Conservation (phyloP, 208 protist genomes). For the Acanthamoeba castellanii region DNA sequence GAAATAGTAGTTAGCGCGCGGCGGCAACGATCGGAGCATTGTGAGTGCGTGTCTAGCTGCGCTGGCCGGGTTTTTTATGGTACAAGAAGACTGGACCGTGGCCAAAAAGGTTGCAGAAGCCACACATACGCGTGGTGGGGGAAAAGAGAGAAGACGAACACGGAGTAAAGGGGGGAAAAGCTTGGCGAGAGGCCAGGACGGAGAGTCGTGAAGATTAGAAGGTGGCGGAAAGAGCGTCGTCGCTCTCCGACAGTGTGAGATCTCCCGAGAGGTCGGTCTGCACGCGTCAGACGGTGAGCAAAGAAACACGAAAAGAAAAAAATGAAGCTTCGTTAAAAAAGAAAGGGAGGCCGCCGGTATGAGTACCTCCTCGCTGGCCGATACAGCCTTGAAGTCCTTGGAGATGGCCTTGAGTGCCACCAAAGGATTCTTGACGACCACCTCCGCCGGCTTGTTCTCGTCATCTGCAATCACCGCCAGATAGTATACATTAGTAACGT, state of each 20-base stretch:
- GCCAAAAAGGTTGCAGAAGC: too few relatives aligned
- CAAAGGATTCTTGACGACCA: conserved; percentile 45
- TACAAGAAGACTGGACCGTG: too few relatives aligned
- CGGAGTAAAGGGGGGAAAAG: neutral
- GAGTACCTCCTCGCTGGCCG: conserved; percentile 53
- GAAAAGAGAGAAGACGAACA: neutral
- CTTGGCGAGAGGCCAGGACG: neutral
- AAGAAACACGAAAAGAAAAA: neutral
- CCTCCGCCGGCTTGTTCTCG: neutral
- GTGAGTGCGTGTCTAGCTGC: too few relatives aligned
- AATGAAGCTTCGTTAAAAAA: neutral
- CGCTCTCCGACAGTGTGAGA: conserved; percentile 14
- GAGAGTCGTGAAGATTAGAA: neutral
- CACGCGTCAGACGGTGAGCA: neutral
- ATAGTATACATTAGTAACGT: neutral
- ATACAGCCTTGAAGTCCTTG: conserved; percentile 53
- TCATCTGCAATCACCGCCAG: neutral
- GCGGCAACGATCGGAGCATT: too few relatives aligned
- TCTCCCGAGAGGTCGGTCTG: conserved; percentile 31
- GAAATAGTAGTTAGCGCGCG: too few relatives aligned
- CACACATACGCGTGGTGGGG: too few relatives aligned
- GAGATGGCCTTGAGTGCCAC: conserved; percentile 54
- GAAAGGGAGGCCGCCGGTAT: neutral
- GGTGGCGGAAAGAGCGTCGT: neutral
- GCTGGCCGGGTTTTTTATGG: too few relatives aligned